Evolutionary conservation across 176 grass and related monocot genomes (phyloP).

Genomic region (Metroxylon sagu): DNA sequence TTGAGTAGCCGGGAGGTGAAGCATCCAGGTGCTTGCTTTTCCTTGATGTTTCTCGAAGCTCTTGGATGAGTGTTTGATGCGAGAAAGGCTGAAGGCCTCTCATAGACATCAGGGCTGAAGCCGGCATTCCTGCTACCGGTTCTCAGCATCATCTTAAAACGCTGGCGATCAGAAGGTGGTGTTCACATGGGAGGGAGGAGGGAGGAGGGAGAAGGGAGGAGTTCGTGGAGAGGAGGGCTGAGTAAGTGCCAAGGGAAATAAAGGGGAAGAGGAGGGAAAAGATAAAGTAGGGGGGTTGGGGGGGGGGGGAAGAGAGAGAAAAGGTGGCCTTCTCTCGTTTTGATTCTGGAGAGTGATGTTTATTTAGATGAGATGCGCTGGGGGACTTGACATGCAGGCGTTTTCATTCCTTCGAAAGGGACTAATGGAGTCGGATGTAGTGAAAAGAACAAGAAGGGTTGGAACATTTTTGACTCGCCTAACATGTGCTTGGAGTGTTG

Average conservation of each 20-base stretch:
- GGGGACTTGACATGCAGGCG: too few relatives aligned
- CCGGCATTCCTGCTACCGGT: slow-evolving; percentile 34
- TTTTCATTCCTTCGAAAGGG: too few relatives aligned
- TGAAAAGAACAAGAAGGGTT: neutral
- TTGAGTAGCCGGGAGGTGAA: slow-evolving; percentile 46
- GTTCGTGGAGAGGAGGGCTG: slow-evolving; percentile 8
- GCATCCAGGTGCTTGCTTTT: slow-evolving; percentile 1
- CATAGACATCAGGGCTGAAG: slow-evolving; percentile 44
- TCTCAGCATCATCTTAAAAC: slow-evolving; percentile 33
- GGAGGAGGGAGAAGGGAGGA: neutral
- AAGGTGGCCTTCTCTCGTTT: slow-evolving; percentile 25
- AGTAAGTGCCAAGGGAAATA: slow-evolving; percentile 49
- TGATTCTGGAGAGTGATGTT: neutral
- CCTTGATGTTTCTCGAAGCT: slow-evolving; percentile 2
- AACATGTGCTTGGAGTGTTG: slow-evolving; percentile 58
- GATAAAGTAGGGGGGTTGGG: too few relatives aligned
- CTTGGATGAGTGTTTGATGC: slow-evolving; percentile 18
- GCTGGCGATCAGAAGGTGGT: too few relatives aligned
- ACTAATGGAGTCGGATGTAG: neutral
- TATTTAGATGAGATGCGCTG: too few relatives aligned
- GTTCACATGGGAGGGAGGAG: slow-evolving; percentile 13
- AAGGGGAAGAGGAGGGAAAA: slow-evolving; percentile 14
- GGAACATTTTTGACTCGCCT: neutral
- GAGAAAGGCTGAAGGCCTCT: slow-evolving; percentile 25
- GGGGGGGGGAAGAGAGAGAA: neutral